Evolutionary conservation across 179 eudicot species (phyloP).

Genomic region (Spinacia oleracea): DNA sequence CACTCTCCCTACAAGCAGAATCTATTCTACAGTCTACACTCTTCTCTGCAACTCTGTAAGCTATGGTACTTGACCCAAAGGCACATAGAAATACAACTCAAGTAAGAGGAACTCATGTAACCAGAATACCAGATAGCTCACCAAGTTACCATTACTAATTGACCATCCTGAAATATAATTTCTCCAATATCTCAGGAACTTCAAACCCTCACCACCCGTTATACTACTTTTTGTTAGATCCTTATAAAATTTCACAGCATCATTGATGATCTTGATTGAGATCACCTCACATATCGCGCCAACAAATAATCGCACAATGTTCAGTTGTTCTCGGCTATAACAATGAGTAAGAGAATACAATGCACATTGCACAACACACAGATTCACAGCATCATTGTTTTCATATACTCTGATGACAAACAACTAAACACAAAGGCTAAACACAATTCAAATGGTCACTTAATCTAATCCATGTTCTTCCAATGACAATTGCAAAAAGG

Average conservation of each 20-base stretch:
- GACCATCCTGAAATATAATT: not conserved
- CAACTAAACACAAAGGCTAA: not conserved
- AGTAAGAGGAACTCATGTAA: not conserved
- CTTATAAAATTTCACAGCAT: too few species aligned
- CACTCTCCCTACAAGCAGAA: not conserved
- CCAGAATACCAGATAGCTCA: not conserved
- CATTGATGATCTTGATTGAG: too few species aligned
- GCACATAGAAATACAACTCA: not conserved
- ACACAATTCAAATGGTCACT: not conserved
- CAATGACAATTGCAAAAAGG: not conserved
- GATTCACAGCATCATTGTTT: not conserved
- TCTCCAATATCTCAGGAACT: not conserved
- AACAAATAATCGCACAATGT: too few species aligned
- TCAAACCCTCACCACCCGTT: too few species aligned
- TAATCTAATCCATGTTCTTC: not conserved
- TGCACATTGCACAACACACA: not conserved
- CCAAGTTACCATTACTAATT: not conserved
- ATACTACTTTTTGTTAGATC: too few species aligned
- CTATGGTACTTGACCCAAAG: not conserved
- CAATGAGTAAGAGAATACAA: too few species aligned
- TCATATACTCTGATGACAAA: not conserved
- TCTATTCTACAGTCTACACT: not conserved
- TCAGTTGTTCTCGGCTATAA: too few species aligned
- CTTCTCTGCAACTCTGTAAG: slow-evolving; percentile 3
- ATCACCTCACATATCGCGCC: too few species aligned